A percentile compares a stretch with the other conserved stretches of the same genome.
Evolutionary conservation across 2,329 filamentous ascomycete species (phyloP).

Genomic region (Zopfia rhizophila): DNA sequence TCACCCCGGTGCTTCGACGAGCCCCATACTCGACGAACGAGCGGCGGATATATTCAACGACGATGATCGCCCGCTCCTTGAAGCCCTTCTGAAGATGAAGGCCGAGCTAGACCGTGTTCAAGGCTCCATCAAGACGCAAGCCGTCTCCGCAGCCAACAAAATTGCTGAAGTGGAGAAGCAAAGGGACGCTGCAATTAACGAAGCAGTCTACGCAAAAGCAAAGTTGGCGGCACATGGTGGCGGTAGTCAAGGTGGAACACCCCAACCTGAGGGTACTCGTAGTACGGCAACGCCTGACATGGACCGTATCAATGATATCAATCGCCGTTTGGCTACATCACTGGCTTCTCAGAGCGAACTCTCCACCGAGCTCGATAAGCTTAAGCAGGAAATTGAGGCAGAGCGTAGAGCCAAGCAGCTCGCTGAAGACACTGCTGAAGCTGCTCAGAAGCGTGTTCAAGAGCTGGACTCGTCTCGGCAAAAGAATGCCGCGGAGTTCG

Average conservation of each 20-base stretch:
- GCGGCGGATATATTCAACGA: slow-evolving; percentile 84
- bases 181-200: slow-evolving; percentile 90
- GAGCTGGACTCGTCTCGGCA: slow-evolving; percentile 88
- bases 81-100: slow-evolving; percentile 91
- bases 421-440: slow-evolving; percentile 86
- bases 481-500: slow-evolving; percentile 83
- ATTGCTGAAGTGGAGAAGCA: slow-evolving; percentile 96
- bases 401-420: slow-evolving; percentile 84
- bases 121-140: slow-evolving; percentile 87
- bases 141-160: slow-evolving; percentile 82
- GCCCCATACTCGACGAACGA: slow-evolving; percentile 79
- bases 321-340: slow-evolving; percentile 82
- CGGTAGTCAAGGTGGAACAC: slow-evolving; percentile 70
- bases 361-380: slow-evolving; percentile 76
- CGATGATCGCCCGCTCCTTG: slow-evolving; percentile 89
- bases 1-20: slow-evolving; percentile 74
- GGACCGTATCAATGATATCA: slow-evolving; percentile 78
- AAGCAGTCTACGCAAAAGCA: slow-evolving; percentile 94
- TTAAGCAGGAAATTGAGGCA: slow-evolving; percentile 77
- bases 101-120: slow-evolving; percentile 91
- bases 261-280: slow-evolving; percentile 64
- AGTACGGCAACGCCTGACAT: slow-evolving; percentile 69
- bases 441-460: slow-evolving; percentile 82
- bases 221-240: slow-evolving; percentile 84
- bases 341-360: slow-evolving; percentile 82